Evolutionary conservation across 2,329 filamentous ascomycete species (phyloP), one percentile per base, ranked within the genome.

Genomic region (Aspergillus awamori): DNA sequence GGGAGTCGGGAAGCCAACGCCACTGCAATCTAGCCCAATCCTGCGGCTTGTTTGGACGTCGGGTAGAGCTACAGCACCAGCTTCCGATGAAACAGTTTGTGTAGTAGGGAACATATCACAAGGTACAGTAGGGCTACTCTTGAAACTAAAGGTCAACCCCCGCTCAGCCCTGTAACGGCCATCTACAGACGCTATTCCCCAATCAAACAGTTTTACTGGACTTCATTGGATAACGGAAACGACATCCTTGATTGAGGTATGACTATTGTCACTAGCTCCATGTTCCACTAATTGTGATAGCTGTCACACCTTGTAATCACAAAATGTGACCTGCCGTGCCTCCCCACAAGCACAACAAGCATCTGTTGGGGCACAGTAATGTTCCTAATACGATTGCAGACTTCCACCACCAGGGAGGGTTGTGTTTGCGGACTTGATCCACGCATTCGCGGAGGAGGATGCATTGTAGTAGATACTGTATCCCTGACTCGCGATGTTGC

Each of bases 391-490:
- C 7, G 24, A 49, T 49, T 49, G 13, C 24, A 49, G 26, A n/a
- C 24, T 13, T 3, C 45, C 45, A 22, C 45, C 45, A n/a, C 45
- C 45, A 5, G 45, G 45, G 26, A 49, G 24, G 2, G 45, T 26
- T n/a, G 45, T 26, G 13, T 26, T 49, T n/a, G 45, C 15, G 24
- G 45, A 28, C 11, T 49, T 49, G 15, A 66, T 26, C 63, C 65
- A 66, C 26, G 49, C 57, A 39, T 57, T 66, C 0, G 56, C 39
- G 26, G 60, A 55, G 20, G 61, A 45, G 7, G 41, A 49, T 2
- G 28, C 20, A 52, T 66, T 62, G n/a, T 65, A 66, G 38, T 65
- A 61, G 2, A 66, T 17, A 5, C 36, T 66, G 22, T 62, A 55
- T 11, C 65, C 65, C 30, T 49, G 39, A 22, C 58, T 62, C 8